Evolutionary conservation across 2,329 filamentous ascomycete species (phyloP).

Genomic region (Claviceps lovelessii): DNA sequence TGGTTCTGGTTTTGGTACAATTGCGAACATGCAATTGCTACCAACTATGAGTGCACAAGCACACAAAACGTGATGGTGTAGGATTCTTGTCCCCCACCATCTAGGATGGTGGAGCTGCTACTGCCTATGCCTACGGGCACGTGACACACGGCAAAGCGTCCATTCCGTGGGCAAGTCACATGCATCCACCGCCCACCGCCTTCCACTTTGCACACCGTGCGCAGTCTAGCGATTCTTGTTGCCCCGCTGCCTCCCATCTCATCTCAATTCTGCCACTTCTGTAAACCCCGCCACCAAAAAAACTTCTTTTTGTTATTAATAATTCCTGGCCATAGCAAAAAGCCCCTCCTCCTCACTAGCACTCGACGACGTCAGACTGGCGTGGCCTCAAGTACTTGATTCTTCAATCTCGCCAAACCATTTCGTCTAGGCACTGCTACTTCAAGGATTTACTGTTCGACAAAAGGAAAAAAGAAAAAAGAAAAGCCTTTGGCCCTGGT

Average conservation of each 20-base stretch:
- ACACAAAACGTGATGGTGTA: too few species aligned
- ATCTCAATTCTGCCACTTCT: not conserved
- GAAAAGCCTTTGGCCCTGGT: too few species aligned
- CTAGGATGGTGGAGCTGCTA: too few species aligned
- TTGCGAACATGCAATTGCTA: too few species aligned
- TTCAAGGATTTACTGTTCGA: not conserved
- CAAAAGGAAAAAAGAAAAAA: not conserved
- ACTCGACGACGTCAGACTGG: not conserved
- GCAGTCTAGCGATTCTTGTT: not conserved
- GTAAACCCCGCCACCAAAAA: slow-evolving; percentile 14
- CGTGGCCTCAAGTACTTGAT: not conserved
- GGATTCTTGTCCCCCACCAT: too few species aligned
- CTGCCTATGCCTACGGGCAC: too few species aligned
- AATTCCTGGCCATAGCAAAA: slow-evolving; percentile 6
- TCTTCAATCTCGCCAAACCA: not conserved
- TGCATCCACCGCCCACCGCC: not conserved
- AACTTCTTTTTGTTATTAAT: slow-evolving; percentile 11
- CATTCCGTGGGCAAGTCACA: not conserved
- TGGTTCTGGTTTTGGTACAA: too few species aligned
- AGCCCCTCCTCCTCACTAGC: not conserved
- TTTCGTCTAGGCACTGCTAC: not conserved
- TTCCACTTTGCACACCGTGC: not conserved
- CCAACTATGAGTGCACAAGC: too few species aligned
- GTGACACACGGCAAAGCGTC: not conserved
- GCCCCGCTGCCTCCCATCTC: not conserved